These are phyloP conservation scores for Centaurea solstitialis DNA, from an alignment of 129 eudicot genomes.

Conservation along the genomic window DNA sequence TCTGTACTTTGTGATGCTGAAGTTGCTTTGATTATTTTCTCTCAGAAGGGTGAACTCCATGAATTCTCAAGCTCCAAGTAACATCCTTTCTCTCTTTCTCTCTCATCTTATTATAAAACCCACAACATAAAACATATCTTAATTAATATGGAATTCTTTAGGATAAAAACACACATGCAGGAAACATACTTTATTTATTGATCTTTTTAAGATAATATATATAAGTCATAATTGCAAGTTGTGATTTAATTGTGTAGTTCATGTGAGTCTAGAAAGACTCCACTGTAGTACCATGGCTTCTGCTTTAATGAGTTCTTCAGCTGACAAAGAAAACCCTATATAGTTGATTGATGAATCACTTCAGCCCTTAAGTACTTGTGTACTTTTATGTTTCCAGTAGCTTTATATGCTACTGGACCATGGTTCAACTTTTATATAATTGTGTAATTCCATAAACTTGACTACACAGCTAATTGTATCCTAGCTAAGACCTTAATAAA, in stretches of 20 bases:
- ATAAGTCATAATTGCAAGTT: not conserved
- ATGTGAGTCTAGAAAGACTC: not conserved
- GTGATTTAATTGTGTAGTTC: not conserved
- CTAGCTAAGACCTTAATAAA: too few species aligned
- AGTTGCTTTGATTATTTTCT: slow-evolving; percentile 50
- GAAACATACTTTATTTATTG: not conserved
- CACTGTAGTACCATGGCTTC: not conserved
- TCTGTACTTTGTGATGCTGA: slow-evolving; percentile 67
- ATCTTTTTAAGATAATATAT: not conserved
- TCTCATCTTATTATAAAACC: not conserved
- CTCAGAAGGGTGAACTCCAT: slow-evolving; percentile 41
- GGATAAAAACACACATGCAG: not conserved
- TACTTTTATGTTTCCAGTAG: not conserved
- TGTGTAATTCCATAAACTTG: not conserved
- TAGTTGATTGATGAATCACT: not conserved
- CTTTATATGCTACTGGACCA: not conserved
- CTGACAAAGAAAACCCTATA: not conserved
- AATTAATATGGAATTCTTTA: not conserved
- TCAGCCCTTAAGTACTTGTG: not conserved
- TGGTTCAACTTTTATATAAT: not conserved
- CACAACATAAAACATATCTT: not conserved
- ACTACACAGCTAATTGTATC: not conserved
- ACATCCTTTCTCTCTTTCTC: not conserved
- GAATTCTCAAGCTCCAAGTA: slow-evolving; percentile 25
- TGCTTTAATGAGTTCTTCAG: not conserved